Evolutionary conservation across 2,329 filamentous ascomycete genomes (phyloP), one percentile per base, ranked within the genome.

Genomic region (Aspergillus sp.): DNA sequence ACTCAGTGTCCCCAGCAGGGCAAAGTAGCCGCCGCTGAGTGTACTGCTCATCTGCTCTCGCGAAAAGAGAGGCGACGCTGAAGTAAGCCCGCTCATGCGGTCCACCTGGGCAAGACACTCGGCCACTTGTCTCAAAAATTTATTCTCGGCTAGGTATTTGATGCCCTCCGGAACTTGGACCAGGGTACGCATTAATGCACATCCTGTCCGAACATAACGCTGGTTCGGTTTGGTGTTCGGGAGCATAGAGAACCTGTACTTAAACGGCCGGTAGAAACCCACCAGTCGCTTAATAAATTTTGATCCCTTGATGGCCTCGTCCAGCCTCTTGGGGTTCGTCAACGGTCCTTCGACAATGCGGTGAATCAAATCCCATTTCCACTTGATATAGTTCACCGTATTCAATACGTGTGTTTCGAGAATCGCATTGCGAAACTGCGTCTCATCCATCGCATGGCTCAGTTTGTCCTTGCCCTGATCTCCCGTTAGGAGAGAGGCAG

Each of bases 71-170:
- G 95, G 94, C 18, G 88, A 90, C 31, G 91, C 87, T 1, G 80
- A 81, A 1, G 94, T 95, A 5, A 81, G 66, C 1, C 78, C 85
- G 65, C 84, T 87, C 78, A 93, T 91, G 56, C 91, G 90, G 75
- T 98, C 95, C 64, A 96, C 91, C 73, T 99, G 95, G 54, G 95
- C 94, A 45, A 99, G 81, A 70, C 95, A 99, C 76, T 99, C 95
- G 24, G 93, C 94, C 66, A 99, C 89, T 76, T 99, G 96, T 58
- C 94, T 86, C 42, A 99, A 81, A 55, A 98, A 82, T 75, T 99
- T 99, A 79, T 94, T 96, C 70, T 97, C 93, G 32, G 89, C 86
- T 57, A 99, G 78, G 69, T 96, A 96, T 67, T 87, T 89, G 52
- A 90, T 84, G 5, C 96, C 95, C 74, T 98, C 92, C 0, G 87